Evolutionary conservation across 148 eudicot genomes (phyloP).

Genomic region (Vaccinium corymbosum): DNA sequence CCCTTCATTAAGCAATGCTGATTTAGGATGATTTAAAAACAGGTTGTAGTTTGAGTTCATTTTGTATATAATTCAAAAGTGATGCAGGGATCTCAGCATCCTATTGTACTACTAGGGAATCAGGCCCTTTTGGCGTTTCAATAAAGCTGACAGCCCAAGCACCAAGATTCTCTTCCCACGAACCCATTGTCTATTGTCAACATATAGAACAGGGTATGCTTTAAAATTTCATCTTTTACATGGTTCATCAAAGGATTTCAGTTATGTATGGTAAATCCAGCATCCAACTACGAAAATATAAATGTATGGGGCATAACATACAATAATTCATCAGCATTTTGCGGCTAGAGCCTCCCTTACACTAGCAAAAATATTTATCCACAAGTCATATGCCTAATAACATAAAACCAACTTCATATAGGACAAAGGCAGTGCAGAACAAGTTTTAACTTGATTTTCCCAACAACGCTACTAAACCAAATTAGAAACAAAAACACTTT

Average conservation of each 20-base stretch:
- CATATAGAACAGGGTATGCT: background rate
- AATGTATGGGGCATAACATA: background rate
- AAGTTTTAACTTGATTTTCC: background rate
- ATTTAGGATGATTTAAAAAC: background rate
- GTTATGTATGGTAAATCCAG: background rate
- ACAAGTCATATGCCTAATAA: background rate
- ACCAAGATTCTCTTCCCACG: background rate
- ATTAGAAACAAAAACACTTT: background rate
- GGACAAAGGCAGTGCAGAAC: background rate
- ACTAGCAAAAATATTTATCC: background rate
- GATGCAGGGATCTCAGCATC: background rate
- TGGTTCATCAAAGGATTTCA: background rate
- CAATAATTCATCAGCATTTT: background rate
- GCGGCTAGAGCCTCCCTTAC: background rate
- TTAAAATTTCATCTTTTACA: background rate
- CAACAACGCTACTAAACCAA: background rate
- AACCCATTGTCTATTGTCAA: background rate
- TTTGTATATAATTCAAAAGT: background rate
- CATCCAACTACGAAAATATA: constrained; percentile 5
- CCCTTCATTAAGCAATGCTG: background rate
- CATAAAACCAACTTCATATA: background rate
- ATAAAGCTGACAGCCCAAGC: background rate
- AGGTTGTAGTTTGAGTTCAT: background rate
- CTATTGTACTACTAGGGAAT: background rate
- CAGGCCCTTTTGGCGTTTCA: background rate